Evolutionary conservation across 1,284 basidiomycete genomes (phyloP).

Genomic region (Ustilago cynodontis): DNA sequence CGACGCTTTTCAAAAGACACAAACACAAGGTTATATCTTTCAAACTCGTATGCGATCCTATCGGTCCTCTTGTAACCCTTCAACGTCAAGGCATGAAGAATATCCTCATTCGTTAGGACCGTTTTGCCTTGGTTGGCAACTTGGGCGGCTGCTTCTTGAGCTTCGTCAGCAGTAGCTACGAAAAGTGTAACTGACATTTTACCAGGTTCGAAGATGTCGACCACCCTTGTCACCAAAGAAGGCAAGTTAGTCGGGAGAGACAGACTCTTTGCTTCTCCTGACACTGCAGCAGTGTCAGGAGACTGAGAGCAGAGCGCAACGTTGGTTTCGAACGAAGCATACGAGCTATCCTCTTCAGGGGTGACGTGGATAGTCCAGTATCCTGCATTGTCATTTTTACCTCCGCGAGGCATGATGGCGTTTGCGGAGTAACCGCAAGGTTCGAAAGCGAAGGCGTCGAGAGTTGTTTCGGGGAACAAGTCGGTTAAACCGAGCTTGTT

Average conservation of each 20-base stretch:
- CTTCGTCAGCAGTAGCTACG: slow-evolving; percentile 74
- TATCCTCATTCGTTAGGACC: slow-evolving; percentile 56
- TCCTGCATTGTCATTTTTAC: slow-evolving; percentile 50
- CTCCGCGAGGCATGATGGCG: slow-evolving; percentile 74
- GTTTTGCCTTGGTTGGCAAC: slow-evolving; percentile 30
- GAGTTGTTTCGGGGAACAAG: slow-evolving; percentile 84
- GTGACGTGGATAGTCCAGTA: slow-evolving; percentile 99
- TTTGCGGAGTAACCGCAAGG: slow-evolving; percentile 98
- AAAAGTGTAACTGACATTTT: slow-evolving; percentile 91
- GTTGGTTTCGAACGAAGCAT: slow-evolving; percentile 98
- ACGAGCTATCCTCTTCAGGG: slow-evolving; percentile 95
- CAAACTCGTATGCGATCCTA: slow-evolving; percentile 98
- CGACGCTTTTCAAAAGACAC: slow-evolving; percentile 49
- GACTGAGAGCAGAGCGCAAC: slow-evolving; percentile 77
- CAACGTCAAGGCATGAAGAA: slow-evolving; percentile 63
- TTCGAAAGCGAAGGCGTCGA: slow-evolving; percentile 93
- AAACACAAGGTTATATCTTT: slow-evolving; percentile 90
- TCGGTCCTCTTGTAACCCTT: slow-evolving; percentile 79
- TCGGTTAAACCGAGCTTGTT: slow-evolving; percentile 82
- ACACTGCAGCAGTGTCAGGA: slow-evolving; percentile 63
- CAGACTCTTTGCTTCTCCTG: slow-evolving; percentile 6
- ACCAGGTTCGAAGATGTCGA: slow-evolving; percentile 91
- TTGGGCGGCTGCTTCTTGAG: slow-evolving; percentile 9
- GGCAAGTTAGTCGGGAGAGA: slow-evolving; percentile 72
- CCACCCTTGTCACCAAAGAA: slow-evolving; percentile 86